Evolutionary conservation across 257 asterid genomes (phyloP), one percentile per base, ranked within the genome.

Genomic region (Leonotis leonurus): DNA sequence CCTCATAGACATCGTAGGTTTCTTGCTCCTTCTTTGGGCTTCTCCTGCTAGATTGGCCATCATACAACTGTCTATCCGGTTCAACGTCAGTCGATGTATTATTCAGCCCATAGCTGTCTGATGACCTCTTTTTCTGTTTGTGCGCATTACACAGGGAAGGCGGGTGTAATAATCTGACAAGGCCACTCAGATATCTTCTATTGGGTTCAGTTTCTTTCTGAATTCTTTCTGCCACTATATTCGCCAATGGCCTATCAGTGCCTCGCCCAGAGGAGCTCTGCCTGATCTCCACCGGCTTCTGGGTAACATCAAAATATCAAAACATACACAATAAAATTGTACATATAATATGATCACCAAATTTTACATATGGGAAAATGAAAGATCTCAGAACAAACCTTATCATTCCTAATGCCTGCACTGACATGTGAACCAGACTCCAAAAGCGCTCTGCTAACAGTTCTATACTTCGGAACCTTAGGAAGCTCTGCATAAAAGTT

Each of bases 161-260:
- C 50, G 72, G 60, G 61, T 92, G 89, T 86, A 85, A 80, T 70
- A 93, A 73, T 73, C 83, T 73, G 67, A 87, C 95, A 59, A 92
- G 71, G 37, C 76, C 78, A 66, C 78, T 73, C 8, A 84, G 83
- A 0, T 82, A 46, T 40, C 84, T 64, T 69, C 75, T 83, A 80
- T 77, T 86, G 24, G 80, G 22, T 70, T 81, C 89, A 27, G 46
- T 70, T 69, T 92, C 95, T 69, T 63, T 77, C 46, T 68, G 57
- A 77, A 71, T 49, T 60, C 73, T 73, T 37, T 74, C 80, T 27
- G 76, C 83, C 50, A 63, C 59, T 27, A 76, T 46, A 75, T 68
- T 69, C 44, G 65, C 64, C 45, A 25, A 57, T 56, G 73, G 71
- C 45, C 62, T 77, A 52, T 64, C 77, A 30, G 54, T 51, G 22